phyloP scores from a whole-genome alignment of 2,329 filamentous ascomycete species.

The Arthroderma sp. region DNA sequence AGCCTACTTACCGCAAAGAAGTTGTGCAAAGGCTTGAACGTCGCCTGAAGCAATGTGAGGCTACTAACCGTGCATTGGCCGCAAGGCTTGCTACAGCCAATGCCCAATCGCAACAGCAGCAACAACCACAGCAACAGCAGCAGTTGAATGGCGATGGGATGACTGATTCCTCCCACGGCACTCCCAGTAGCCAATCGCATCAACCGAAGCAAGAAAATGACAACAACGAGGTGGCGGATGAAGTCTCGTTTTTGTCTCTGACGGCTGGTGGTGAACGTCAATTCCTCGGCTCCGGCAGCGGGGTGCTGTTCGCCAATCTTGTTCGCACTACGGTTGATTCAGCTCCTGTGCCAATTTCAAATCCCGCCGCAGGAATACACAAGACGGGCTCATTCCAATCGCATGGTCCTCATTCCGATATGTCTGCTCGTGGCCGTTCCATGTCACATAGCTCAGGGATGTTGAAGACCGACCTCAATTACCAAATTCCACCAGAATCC shows the following conservation, averaged over 20 bases:
- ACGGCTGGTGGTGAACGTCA: slow-evolving; percentile 31
- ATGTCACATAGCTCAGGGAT: slow-evolving; percentile 10
- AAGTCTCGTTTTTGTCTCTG: slow-evolving; percentile 33
- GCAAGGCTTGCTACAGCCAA: slow-evolving; percentile 7
- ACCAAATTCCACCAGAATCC: slow-evolving; percentile 19
- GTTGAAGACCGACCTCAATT: slow-evolving; percentile 2
- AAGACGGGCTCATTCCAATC: not conserved
- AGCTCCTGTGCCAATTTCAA: slow-evolving; percentile 6
- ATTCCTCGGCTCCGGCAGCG: slow-evolving; percentile 25
- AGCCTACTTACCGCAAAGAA: slow-evolving; percentile 21
- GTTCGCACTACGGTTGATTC: slow-evolving; percentile 18
- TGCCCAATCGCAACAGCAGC: slow-evolving; percentile 1
- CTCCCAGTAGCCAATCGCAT: slow-evolving; percentile 1
- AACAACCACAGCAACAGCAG: not conserved
- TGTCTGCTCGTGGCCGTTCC: slow-evolving; percentile 3
- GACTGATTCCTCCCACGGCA: not conserved
- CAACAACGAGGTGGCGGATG: slow-evolving; percentile 24
- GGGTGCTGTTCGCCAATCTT: slow-evolving; percentile 30
- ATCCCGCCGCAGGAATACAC: slow-evolving; percentile 8
- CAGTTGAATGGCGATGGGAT: not conserved
- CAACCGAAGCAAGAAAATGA: slow-evolving; percentile 5
- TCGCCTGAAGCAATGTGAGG: slow-evolving; percentile 14
- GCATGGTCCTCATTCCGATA: not conserved
- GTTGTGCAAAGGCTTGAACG: slow-evolving; percentile 25
- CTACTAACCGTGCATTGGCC: slow-evolving; percentile 9